Evolutionary conservation across 305 asterid genomes (phyloP), one percentile per base, ranked within the genome.

Genomic region (Fraxinus platypoda): DNA sequence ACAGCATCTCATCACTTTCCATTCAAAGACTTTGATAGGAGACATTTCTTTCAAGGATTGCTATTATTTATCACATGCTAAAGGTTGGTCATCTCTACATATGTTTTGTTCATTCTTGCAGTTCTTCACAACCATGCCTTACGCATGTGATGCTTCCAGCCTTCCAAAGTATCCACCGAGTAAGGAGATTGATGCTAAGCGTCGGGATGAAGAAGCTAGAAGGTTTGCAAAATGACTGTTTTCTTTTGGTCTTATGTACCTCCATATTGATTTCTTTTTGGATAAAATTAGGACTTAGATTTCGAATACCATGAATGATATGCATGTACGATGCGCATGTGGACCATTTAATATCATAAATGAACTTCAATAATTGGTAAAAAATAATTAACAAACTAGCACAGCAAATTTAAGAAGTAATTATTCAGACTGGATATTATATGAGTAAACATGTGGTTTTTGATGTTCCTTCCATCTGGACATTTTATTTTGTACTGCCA

Each of bases 111-210:
- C 57, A 25, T 19, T 52, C 68, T 76, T 88, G 82, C 93, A 95
- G 98, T 95, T 93, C 84, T 95, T 95, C 88, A 88, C 89, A 71
- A 91, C 95, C 78, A 91, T 91, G 87, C 98, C 98, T 59, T 89
- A 81, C 86, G 97, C 98, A 75, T 95, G 98, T 74, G 95, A 95
- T 78, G 97, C 98, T 78, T 88, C 94, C 46, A 91, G 91, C 87
- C 96, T 95, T 72, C 98, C 98, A 25, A 91, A 93, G 84, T 95
- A 95, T 84, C 98, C 98, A 77, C 98, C 98, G 25, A 95, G 92
- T 83, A 95, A 94, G 86, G 98, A 94, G 91, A 94, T 94, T 88
- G 97, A 94, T 88, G 98, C 98, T 73, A 94, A 94, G 86, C 92
- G 92, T 37, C 93, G 98, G 82, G 98, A 94, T 76, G 98, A 95